A percentile compares a stretch with the other conserved stretches of the same genome.
phyloP scores from a whole-genome alignment of 192 early-diverging fungal species.

The Pilaira anomala region DNA sequence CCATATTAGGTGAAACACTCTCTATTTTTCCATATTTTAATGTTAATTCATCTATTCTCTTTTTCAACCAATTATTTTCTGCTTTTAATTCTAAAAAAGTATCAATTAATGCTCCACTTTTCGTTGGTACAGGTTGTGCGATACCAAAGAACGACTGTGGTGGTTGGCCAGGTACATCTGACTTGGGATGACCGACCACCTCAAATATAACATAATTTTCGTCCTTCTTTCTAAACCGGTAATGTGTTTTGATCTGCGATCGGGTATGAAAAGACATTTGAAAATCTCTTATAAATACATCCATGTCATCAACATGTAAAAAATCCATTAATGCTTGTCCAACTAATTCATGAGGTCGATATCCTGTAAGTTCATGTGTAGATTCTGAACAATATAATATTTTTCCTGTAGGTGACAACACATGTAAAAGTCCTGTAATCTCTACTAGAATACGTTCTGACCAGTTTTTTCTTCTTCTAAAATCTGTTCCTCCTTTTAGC shows the following conservation, averaged over 20 bases:
- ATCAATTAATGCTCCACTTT: slow-evolving; percentile 39
- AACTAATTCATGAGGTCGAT: slow-evolving; percentile 43
- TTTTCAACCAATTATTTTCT: slow-evolving; percentile 41
- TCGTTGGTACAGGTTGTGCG: slow-evolving; percentile 42
- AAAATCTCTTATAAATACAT: slow-evolving; percentile 46
- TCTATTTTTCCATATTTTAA: slow-evolving; percentile 16
- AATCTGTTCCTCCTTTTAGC: slow-evolving; percentile 27
- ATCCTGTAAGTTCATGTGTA: slow-evolving; percentile 40
- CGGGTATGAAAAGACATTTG: slow-evolving; percentile 34
- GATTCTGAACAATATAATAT: slow-evolving; percentile 47
- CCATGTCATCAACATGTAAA: slow-evolving; percentile 46
- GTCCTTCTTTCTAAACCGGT: slow-evolving; percentile 44
- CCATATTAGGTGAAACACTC: neutral
- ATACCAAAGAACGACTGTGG: slow-evolving; percentile 45
- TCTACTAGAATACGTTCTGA: slow-evolving; percentile 44
- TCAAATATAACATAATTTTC: slow-evolving; percentile 41
- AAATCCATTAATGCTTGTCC: slow-evolving; percentile 45
- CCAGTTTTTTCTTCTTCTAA: slow-evolving; percentile 49
- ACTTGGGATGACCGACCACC: slow-evolving; percentile 40
- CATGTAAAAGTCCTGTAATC: slow-evolving; percentile 45
- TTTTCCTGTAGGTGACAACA: slow-evolving; percentile 43
- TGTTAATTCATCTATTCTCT: slow-evolving; percentile 32
- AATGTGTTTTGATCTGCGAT: slow-evolving; percentile 39
- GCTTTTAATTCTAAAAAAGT: slow-evolving; percentile 45
- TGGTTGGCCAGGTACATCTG: slow-evolving; percentile 16